Conservation (phyloP, 2,329 filamentous ascomycete species). For the Colletotrichum musicola region DNA sequence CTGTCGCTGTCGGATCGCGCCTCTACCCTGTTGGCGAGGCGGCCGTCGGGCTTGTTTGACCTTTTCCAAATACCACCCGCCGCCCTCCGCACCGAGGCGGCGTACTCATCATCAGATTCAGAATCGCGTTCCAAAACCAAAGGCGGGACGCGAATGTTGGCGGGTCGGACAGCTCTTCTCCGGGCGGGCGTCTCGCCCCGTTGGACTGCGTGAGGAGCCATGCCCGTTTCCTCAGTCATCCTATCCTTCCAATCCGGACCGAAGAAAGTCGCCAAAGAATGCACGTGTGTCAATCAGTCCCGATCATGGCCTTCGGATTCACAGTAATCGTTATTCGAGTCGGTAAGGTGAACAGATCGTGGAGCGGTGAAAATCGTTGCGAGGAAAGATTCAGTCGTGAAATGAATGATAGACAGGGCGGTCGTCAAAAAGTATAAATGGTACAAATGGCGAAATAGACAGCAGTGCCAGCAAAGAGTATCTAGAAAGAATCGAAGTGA, state of each 20-base stretch:
- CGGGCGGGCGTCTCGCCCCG: slow-evolving; percentile 10
- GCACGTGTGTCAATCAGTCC: slow-evolving; percentile 32
- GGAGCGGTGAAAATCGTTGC: neutral
- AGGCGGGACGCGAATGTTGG: slow-evolving; percentile 22
- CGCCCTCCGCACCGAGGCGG: slow-evolving; percentile 18
- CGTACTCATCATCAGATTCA: slow-evolving; percentile 36
- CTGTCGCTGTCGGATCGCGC: slow-evolving; percentile 37
- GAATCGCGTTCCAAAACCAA: slow-evolving; percentile 18
- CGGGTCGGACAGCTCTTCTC: slow-evolving; percentile 27
- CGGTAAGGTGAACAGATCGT: neutral
- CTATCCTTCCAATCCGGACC: slow-evolving; percentile 33
- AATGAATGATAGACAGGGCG: neutral
- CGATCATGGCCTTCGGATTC: slow-evolving; percentile 31
- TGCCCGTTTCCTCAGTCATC: slow-evolving; percentile 31
- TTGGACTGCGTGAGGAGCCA: slow-evolving; percentile 33
- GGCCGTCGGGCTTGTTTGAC: neutral
- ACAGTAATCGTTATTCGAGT: neutral
- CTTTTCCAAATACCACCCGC: slow-evolving; percentile 35
- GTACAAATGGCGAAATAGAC: slow-evolving; percentile 24
- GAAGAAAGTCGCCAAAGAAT: slow-evolving; percentile 33
- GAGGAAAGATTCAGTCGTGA: slow-evolving; percentile 4
- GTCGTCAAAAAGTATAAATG: slow-evolving; percentile 12
- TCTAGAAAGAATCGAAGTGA: slow-evolving; percentile 36
- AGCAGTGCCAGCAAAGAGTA: slow-evolving; percentile 33
- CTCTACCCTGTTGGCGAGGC: slow-evolving; percentile 15